Evolutionary conservation across 108 stramenopile species (phyloP).

Genomic region (Nitzschia sp.): DNA sequence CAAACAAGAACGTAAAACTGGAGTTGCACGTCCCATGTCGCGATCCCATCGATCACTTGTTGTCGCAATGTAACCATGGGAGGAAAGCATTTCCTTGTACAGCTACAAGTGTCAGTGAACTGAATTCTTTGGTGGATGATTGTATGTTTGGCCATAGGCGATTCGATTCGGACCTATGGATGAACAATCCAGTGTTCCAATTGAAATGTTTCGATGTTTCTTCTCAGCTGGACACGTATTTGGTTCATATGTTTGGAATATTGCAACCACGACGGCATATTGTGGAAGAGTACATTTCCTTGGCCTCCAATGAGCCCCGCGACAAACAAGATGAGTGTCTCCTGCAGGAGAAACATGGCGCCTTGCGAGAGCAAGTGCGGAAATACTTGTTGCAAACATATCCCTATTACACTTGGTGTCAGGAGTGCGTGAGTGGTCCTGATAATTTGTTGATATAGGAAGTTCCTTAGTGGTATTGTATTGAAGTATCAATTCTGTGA

Average conservation of each 20-base stretch:
- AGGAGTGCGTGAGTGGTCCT: constrained; percentile 10
- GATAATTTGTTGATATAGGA: constrained; percentile 5
- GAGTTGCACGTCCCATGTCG: constrained; percentile 54
- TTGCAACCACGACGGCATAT: constrained; percentile 1
- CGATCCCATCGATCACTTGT: constrained; percentile 39
- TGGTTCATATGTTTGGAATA: not conserved
- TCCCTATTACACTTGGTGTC: constrained; percentile 26
- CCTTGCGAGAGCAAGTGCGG: constrained; percentile 1
- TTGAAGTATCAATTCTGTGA: no score
- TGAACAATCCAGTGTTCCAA: not conserved
- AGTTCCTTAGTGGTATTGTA: not conserved
- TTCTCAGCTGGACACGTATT: not conserved
- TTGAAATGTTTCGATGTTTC: constrained; percentile 9
- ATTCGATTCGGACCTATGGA: not conserved
- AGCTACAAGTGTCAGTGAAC: not conserved
- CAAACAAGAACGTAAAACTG: not conserved
- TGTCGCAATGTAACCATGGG: constrained; percentile 39
- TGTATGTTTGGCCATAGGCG: constrained; percentile 1
- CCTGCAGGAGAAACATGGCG: not conserved
- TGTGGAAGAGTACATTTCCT: not conserved
- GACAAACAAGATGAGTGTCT: not conserved
- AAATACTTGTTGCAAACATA: constrained; percentile 6
- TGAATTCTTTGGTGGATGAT: not conserved
- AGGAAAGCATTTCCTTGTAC: constrained; percentile 14
- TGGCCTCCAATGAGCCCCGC: not conserved